Conservation (phyloP, 495 filamentous ascomycete genomes). For the Aspergillus panamensis region DNA sequence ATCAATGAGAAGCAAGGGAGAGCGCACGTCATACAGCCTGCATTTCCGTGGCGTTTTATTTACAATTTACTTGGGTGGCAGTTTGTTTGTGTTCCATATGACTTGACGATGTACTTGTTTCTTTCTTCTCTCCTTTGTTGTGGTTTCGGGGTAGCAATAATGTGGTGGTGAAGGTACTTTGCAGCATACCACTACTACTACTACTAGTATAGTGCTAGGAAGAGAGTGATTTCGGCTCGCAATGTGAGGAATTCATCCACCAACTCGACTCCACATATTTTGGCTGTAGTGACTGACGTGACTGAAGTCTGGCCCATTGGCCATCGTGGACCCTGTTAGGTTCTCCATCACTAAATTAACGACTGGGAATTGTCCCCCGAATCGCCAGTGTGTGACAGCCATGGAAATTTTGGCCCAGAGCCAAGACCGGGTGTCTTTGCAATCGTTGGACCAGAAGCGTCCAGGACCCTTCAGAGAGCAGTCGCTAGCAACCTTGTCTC, state of each 20-base stretch:
- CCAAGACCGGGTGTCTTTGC: not conserved
- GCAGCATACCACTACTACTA: too few relatives aligned
- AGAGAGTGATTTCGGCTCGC: too few relatives aligned
- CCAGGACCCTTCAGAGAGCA: not conserved
- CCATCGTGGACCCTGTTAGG: too few relatives aligned
- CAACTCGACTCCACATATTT: not conserved
- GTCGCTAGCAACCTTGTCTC: not conserved
- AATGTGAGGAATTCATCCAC: not conserved
- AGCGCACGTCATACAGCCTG: slow-evolving; percentile 9
- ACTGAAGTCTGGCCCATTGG: not conserved
- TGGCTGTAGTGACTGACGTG: not conserved
- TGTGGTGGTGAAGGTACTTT: not conserved
- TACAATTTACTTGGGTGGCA: slow-evolving; percentile 10
- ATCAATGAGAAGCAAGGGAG: not conserved
- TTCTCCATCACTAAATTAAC: not conserved
- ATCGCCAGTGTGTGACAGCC: not conserved
- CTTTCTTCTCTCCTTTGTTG: not conserved
- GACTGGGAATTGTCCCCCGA: not conserved
- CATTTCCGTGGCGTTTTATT: slow-evolving; percentile 15
- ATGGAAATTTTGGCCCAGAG: not conserved
- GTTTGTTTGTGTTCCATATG: slow-evolving; percentile 5
- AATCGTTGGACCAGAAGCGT: not conserved
- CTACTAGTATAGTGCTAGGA: too few relatives aligned
- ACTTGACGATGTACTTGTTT: not conserved
- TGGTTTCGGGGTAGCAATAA: not conserved